phyloP scores from a whole-genome alignment of 495 filamentous ascomycete genomes.

The Beverwykella pulmonaria region DNA sequence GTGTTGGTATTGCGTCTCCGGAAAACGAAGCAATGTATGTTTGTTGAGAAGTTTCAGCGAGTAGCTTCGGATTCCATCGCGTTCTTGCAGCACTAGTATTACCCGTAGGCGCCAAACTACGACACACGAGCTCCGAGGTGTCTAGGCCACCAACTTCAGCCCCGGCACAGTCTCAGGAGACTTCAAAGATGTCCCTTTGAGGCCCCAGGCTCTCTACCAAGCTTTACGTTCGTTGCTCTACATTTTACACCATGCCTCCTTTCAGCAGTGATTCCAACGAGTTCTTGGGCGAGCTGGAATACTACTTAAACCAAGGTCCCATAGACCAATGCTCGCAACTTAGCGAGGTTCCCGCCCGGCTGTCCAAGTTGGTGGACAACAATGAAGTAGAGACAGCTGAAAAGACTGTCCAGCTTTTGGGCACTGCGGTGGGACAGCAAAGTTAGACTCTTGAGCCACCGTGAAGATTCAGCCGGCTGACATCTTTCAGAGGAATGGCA shows the following conservation, averaged over 20 bases:
- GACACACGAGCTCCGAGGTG: background rate
- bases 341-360: slow-evolving; percentile 1
- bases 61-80: background rate
- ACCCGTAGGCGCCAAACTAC: background rate
- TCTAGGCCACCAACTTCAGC: background rate
- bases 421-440: slow-evolving; percentile 28
- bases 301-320: slow-evolving; percentile 5
- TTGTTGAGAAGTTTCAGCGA: background rate
- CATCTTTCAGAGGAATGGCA: slow-evolving; percentile 21
- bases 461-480: background rate
- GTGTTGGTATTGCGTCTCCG: background rate
- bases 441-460: slow-evolving; percentile 9
- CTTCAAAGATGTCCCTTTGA: background rate
- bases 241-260: slow-evolving; percentile 12
- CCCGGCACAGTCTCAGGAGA: background rate
- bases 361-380: slow-evolving; percentile 1
- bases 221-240: background rate
- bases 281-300: slow-evolving; percentile 15
- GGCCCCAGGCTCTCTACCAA: background rate
- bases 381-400: slow-evolving; percentile 1
- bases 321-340: background rate
- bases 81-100: background rate
- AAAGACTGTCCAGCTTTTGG: slow-evolving; percentile 18
- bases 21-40: background rate
- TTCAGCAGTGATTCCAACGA: slow-evolving; percentile 14